These are phyloP conservation scores for Skeletonema grethae DNA, from an alignment of 108 stramenopile species.

Conservation along the genomic window DNA sequence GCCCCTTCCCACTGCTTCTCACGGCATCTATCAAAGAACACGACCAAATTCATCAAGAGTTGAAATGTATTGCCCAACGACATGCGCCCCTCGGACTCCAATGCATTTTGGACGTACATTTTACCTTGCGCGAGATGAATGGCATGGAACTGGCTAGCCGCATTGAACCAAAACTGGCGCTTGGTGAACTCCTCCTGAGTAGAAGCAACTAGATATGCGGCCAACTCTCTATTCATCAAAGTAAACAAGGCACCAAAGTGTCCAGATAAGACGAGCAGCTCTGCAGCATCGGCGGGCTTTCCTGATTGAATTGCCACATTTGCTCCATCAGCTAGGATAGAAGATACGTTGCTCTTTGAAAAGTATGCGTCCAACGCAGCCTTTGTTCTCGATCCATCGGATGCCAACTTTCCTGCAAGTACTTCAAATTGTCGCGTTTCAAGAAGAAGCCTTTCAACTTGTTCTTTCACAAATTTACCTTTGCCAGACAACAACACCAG, in stretches of 20 bases:
- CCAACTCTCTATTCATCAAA: slow-evolving; percentile 59
- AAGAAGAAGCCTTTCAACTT: slow-evolving; percentile 50
- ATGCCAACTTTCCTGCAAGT: slow-evolving; percentile 45
- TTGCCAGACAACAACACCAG: slow-evolving; percentile 30
- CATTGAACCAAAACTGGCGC: slow-evolving; percentile 66
- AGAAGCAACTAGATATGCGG: slow-evolving; percentile 45
- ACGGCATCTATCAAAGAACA: slow-evolving; percentile 64
- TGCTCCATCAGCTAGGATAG: slow-evolving; percentile 56
- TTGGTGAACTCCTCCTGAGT: slow-evolving; percentile 44
- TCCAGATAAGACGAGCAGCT: slow-evolving; percentile 53
- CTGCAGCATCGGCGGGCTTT: slow-evolving; percentile 50
- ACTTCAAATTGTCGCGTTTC: slow-evolving; percentile 50
- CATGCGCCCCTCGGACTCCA: slow-evolving; percentile 60
- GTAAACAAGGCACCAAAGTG: slow-evolving; percentile 48
- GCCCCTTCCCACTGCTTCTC: slow-evolving; percentile 58
- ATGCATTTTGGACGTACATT: slow-evolving; percentile 57
- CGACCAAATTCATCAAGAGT: slow-evolving; percentile 65
- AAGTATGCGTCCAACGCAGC: slow-evolving; percentile 65
- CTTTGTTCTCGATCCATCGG: slow-evolving; percentile 48
- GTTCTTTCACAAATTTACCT: slow-evolving; percentile 32
- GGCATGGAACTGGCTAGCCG: slow-evolving; percentile 54
- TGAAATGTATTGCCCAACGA: slow-evolving; percentile 60
- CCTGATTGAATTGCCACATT: slow-evolving; percentile 38
- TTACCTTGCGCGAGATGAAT: slow-evolving; percentile 52
- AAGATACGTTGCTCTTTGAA: slow-evolving; percentile 53